Conservation (phyloP, 2,329 filamentous ascomycete species). For the Didymella pomorum region DNA sequence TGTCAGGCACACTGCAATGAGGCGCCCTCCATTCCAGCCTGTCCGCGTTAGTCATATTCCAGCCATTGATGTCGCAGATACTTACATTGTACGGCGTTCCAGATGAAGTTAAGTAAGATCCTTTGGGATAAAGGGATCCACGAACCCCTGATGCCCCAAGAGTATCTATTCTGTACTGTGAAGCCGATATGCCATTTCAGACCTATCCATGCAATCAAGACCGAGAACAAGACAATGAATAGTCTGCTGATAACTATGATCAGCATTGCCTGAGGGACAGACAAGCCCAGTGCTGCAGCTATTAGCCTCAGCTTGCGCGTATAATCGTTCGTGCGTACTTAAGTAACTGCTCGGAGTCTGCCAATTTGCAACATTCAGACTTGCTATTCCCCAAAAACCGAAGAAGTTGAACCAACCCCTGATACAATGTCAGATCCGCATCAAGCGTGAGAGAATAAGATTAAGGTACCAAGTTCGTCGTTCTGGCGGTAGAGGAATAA, state of each 20-base stretch:
- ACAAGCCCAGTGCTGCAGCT: conserved; percentile 54
- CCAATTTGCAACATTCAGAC: conserved; percentile 56
- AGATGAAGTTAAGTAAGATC: conserved; percentile 60
- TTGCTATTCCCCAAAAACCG: conserved; percentile 53
- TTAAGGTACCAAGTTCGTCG: conserved; percentile 48
- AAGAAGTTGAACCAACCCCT: conserved; percentile 53
- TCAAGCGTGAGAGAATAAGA: background rate
- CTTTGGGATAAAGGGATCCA: conserved; percentile 60
- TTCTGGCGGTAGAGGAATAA: conserved; percentile 51
- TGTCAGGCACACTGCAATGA: conserved; percentile 47
- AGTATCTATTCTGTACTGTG: conserved; percentile 60
- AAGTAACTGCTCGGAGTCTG: conserved; percentile 59
- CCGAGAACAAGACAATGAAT: conserved; percentile 55
- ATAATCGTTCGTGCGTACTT: conserved; percentile 31
- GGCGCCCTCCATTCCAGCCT: conserved; percentile 49
- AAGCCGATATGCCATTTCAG: conserved; percentile 61
- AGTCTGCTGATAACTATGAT: conserved; percentile 57
- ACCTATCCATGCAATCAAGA: conserved; percentile 58
- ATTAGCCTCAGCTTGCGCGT: conserved; percentile 8
- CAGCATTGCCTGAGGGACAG: conserved; percentile 58
- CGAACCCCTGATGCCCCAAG: conserved; percentile 59
- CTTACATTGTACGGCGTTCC: conserved; percentile 59
- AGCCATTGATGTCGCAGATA: conserved; percentile 10
- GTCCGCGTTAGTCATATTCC: conserved; percentile 12
- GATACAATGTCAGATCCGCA: background rate